Base-by-base conservation (phyloP, 345 rosid species). In the Lepidium didymum region DNA sequence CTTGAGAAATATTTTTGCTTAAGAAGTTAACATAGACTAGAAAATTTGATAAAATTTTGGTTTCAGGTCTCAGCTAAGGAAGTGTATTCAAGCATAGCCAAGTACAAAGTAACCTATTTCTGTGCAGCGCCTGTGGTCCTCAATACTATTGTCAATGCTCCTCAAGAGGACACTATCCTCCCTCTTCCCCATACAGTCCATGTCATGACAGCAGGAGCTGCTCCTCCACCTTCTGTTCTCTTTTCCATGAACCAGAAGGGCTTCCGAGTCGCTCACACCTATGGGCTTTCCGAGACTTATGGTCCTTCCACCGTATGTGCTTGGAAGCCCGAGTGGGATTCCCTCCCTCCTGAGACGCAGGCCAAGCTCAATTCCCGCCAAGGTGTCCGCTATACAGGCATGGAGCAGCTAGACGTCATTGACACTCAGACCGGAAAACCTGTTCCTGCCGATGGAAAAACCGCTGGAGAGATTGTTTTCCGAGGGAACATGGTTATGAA, bases 101-200 rank as follows among this genome's bases (percentile, higher is more conserved):
- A 86, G 64, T 67, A 84, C 40, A 83, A 86, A 1, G 96, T 89
- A 56, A 89, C 84, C 8, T 90, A 91, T 81, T 91, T 91, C 72
- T 86, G 93, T 25, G 96, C 89, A n/a, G 99, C 97, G 1, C 99
- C 97, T 8, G 90, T 89, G 42, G 96, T 94, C 25, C 96, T 91
- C 56, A 91, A 86, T 82, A 43, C 86, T 56, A 84, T 94, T 47
- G 83, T 86, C 45, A 91, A 91, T 68, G 96, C 96, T 12, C 68
- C 89, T 3, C 70, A 81, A 35, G 85, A 87, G 61, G 96, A 91
- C 38, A 77, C 93, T 1, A 80, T 86, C 81, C 88, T 91, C 29
- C 96, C 96, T 19, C 89, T 91, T 33, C 99, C 96, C 27, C 93
- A 82, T 13, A 58, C 68, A 14, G 96, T 94, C 50, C 77, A 87